Conservation (phyloP, 208 protist genomes). For the Crithidia acanthocephali region DNA sequence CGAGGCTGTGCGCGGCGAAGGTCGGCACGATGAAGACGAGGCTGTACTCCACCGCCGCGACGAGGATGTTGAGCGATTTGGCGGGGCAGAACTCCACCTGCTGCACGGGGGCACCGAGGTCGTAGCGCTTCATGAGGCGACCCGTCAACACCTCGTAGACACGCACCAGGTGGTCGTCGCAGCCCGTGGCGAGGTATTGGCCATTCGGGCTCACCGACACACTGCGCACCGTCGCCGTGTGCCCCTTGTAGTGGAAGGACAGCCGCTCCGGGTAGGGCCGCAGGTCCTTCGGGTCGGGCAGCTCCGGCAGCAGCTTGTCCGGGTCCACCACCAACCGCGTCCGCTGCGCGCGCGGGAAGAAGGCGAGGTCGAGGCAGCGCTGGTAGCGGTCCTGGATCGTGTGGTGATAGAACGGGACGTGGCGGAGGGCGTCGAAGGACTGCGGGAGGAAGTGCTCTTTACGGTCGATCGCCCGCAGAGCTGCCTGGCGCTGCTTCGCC, state of each 20-base stretch:
- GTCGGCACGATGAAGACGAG: slow-evolving; percentile 91
- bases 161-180: slow-evolving; percentile 96
- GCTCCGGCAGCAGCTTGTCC: slow-evolving; percentile 96
- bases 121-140: slow-evolving; percentile 94
- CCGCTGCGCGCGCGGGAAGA: slow-evolving; percentile 95
- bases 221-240: slow-evolving; percentile 93
- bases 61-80: slow-evolving; percentile 89
- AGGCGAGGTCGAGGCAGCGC: slow-evolving; percentile 99
- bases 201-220: slow-evolving; percentile 96
- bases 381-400: slow-evolving; percentile 99
- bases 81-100: slow-evolving; percentile 96
- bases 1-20: slow-evolving; percentile 76
- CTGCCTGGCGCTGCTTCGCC: slow-evolving; percentile 87
- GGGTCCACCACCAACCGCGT: slow-evolving; percentile 94
- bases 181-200: slow-evolving; percentile 97
- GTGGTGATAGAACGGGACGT: slow-evolving; percentile 96
- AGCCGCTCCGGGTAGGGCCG: slow-evolving; percentile 98
- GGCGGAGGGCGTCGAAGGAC: slow-evolving; percentile 92
- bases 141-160: slow-evolving; percentile 98
- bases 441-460: slow-evolving; percentile 95
- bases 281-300: slow-evolving; percentile 98
- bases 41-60: slow-evolving; percentile 85
- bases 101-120: slow-evolving; percentile 87
- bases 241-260: slow-evolving; percentile 96
- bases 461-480: slow-evolving; percentile 91